Base-by-base conservation (phyloP, 2,329 filamentous ascomycete species). In the Fusarium humuli region DNA sequence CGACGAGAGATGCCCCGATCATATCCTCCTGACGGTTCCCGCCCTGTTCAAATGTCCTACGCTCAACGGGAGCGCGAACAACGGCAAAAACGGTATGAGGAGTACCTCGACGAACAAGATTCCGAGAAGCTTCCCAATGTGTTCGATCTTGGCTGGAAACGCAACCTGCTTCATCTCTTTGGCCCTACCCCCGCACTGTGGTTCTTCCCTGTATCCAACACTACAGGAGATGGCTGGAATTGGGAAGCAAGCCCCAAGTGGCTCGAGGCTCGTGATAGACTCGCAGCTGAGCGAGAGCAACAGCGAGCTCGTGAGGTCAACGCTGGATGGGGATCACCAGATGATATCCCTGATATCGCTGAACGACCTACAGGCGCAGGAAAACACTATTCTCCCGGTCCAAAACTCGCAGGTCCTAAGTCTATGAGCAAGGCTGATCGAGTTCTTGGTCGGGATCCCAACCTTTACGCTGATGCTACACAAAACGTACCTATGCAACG, bases 21-120 rank as follows among this genome's bases (percentile, higher is more conserved):
- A 9, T 70, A 73, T 52, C 69, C 78, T 29, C 62, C 72, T 9
- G 78, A 82, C 41, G 79, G 78, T 20, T 75, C 79, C 25, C 74
- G 74, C 37, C 82, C 83, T 44, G 78, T 81, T 20, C 84, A 86
- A 52, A 74, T 86, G 67, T 83, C 85, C 14, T 90, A 87, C 71
- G 83, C 83, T 67, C 83, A 88, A 57, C 79, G 86, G 75, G 87
- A 90, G 76, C 85, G 84, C 11, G 78, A 85, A 59, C 86, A 87
- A 64, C 83, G 85, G 11, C 81, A 83, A 63, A 84, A 83, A 66
- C 85, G 87, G 40, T 88, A 89, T 74, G 85, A 89, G 69, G 87
- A 88, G 57, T 98, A 98, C 78, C 88, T 98, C 18, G 93, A 98
- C 77, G 94, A 98, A 78, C 87, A 94, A 77, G 94, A 98, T 79